Conservation (phyloP, 2,329 filamentous ascomycete species). For the Cordyceps militaris region DNA sequence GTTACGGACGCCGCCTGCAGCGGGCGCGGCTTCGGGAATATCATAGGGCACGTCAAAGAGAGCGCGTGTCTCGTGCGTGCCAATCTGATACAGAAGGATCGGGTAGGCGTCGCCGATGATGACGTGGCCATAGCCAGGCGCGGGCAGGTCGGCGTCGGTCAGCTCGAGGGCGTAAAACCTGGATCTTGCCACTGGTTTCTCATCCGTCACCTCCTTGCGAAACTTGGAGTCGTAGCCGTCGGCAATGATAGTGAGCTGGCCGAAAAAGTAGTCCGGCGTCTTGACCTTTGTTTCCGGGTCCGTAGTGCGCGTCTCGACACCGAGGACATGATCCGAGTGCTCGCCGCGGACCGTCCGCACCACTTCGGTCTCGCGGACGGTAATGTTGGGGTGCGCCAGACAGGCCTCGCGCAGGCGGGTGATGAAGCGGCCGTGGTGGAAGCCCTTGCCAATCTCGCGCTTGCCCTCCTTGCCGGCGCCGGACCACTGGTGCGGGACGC, state of each 20-base stretch:
- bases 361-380: slow-evolving; percentile 83
- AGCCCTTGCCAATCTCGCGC: slow-evolving; percentile 63
- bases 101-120: slow-evolving; percentile 70
- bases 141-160: slow-evolving; percentile 75
- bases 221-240: slow-evolving; percentile 94
- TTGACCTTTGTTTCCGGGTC: slow-evolving; percentile 50
- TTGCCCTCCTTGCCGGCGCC: slow-evolving; percentile 29
- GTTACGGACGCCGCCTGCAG: slow-evolving; percentile 73
- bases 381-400: slow-evolving; percentile 70
- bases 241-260: slow-evolving; percentile 76
- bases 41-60: slow-evolving; percentile 81
- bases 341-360: slow-evolving; percentile 66
- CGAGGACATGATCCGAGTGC: slow-evolving; percentile 65
- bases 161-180: slow-evolving; percentile 94
- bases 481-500: slow-evolving; percentile 31
- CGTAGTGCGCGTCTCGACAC: slow-evolving; percentile 67
- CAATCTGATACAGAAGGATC: slow-evolving; percentile 93
- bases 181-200: slow-evolving; percentile 63
- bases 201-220: slow-evolving; percentile 67
- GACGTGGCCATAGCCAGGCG: slow-evolving; percentile 75
- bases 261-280: slow-evolving; percentile 73
- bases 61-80: slow-evolving; percentile 84
- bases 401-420: slow-evolving; percentile 72
- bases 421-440: slow-evolving; percentile 95
- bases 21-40: slow-evolving; percentile 63